Conservation (phyloP, 768 basidiomycete species). For the Dentipellis fragilis region DNA sequence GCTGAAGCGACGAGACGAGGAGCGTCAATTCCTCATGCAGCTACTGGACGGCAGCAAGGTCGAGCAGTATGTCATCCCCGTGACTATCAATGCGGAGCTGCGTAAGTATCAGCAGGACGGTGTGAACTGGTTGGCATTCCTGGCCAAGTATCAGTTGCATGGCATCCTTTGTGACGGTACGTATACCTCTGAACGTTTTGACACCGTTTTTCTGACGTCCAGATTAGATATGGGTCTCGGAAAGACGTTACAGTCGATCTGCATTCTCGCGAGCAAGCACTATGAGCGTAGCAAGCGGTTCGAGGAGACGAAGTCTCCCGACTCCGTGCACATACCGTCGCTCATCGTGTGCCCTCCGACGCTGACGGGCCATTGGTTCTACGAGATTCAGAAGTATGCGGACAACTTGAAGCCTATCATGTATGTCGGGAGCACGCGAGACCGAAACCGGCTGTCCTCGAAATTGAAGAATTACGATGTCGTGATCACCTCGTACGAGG, state of each 20-base stretch:
- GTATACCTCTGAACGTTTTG: constrained; percentile 14
- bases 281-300: constrained; percentile 69
- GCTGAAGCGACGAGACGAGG: constrained; percentile 73
- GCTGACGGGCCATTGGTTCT: constrained; percentile 97
- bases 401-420: constrained; percentile 76
- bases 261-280: constrained; percentile 91
- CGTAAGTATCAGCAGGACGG: constrained; percentile 98
- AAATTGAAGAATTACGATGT: constrained; percentile 69
- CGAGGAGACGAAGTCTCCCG: constrained; percentile 56
- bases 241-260: constrained; percentile 96
- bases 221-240: constrained; percentile 92
- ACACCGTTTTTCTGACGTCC: constrained; percentile 4
- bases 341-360: constrained; percentile 96
- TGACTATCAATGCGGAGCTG: constrained; percentile 84
- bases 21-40: constrained; percentile 88
- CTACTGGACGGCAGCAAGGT: constrained; percentile 93
- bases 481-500: constrained; percentile 97
- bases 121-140: constrained; percentile 96
- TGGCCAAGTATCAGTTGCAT: constrained; percentile 95
- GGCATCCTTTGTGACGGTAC: constrained; percentile 95
- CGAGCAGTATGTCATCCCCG: constrained; percentile 79
- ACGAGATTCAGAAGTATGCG: constrained; percentile 90
- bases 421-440: constrained; percentile 81
- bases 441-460: constrained; percentile 59
- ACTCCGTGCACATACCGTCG: constrained; percentile 82